phyloP scores from a whole-genome alignment of 2,329 filamentous ascomycete genomes.

The Pseudocercospora fuligena region DNA sequence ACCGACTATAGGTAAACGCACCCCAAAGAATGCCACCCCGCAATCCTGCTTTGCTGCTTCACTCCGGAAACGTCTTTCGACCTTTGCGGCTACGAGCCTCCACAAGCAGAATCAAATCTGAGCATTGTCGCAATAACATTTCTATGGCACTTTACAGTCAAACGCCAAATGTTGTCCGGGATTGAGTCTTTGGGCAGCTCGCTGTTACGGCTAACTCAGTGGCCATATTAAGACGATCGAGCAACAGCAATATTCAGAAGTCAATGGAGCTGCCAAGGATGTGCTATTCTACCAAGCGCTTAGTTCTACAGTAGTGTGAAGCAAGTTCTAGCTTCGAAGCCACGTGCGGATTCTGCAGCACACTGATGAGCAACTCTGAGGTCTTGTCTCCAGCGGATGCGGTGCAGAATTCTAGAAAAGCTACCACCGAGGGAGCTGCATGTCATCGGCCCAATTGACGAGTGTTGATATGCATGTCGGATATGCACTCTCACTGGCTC shows the following conservation, averaged over 20 bases:
- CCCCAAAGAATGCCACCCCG: background rate
- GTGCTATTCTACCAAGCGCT: too few species aligned
- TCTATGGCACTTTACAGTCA: background rate
- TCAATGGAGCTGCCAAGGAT: too few species aligned
- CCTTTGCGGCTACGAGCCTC: background rate
- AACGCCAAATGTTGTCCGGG: background rate
- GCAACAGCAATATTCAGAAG: too few species aligned
- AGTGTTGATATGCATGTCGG: background rate
- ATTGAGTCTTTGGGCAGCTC: background rate
- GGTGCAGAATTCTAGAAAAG: background rate
- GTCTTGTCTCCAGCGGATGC: background rate
- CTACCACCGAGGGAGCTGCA: background rate
- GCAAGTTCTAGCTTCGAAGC: background rate
- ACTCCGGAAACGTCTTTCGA: background rate
- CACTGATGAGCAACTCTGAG: background rate
- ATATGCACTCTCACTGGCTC: constrained; percentile 2
- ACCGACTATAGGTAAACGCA: too few species aligned
- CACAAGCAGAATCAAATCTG: background rate
- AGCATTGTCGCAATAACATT: background rate
- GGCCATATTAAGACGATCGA: too few species aligned
- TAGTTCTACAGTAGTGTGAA: background rate
- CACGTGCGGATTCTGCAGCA: background rate
- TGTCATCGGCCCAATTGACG: background rate
- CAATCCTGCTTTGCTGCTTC: background rate
- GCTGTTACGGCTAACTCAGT: too few species aligned